Evolutionary conservation across 2,329 filamentous ascomycete genomes (phyloP).

Genomic region (Gliomastix tumulicola): DNA sequence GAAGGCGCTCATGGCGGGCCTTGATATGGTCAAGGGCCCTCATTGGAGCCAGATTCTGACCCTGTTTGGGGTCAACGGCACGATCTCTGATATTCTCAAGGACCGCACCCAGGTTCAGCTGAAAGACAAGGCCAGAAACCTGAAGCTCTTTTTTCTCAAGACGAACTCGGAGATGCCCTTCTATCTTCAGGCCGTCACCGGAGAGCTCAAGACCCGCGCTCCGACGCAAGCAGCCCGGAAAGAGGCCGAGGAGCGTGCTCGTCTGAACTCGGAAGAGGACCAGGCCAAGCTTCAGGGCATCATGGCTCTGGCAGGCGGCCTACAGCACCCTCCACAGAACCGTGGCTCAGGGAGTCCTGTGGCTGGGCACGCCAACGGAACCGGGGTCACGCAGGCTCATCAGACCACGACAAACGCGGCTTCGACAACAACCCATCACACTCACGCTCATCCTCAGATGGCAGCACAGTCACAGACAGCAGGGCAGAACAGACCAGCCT

Average conservation of each 20-base stretch:
- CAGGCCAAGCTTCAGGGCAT: conserved; percentile 55
- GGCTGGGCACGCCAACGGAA: no score
- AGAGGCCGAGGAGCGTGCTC: conserved; percentile 58
- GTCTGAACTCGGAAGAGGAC: conserved; percentile 51
- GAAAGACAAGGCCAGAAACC: conserved; percentile 85
- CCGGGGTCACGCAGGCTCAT: no score
- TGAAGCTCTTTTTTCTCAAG: conserved; percentile 89
- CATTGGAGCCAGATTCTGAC: conserved; percentile 91
- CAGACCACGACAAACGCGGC: conserved; percentile 3
- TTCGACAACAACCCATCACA: conserved; percentile 10
- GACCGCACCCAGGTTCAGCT: conserved; percentile 87
- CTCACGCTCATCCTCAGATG: not conserved
- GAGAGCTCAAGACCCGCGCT: conserved; percentile 79
- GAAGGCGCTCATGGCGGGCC: conserved; percentile 79
- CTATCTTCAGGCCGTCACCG: conserved; percentile 80
- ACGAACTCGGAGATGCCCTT: conserved; percentile 86
- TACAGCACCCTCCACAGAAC: conserved; percentile 34
- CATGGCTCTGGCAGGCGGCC: conserved; percentile 44
- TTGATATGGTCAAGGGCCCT: conserved; percentile 82
- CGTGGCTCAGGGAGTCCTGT: conserved; percentile 13
- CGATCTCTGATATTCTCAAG: conserved; percentile 74
- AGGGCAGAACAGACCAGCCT: conserved; percentile 3
- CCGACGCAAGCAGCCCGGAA: conserved; percentile 66
- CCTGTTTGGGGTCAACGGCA: conserved; percentile 74
- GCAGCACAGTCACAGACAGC: conserved; percentile 10